Evolutionary conservation across 1,284 basidiomycete species (phyloP), one percentile per base, ranked within the genome.

Genomic region (Amylostereum chailletii): DNA sequence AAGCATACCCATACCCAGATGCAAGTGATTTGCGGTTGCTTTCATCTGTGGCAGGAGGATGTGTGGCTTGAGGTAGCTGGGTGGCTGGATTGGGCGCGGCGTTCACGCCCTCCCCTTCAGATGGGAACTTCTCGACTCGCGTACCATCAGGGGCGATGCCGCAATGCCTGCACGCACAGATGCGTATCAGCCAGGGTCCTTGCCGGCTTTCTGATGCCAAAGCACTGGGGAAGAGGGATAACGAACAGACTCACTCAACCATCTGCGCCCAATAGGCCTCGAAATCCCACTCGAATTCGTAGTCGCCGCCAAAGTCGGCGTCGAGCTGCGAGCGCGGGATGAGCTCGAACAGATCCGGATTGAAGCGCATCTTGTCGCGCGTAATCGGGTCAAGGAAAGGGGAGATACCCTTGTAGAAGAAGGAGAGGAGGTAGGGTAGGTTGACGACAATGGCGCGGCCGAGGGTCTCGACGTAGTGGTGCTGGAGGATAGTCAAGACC

Each of bases 371-470:
- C 86, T 95, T 95, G 58, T 92, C 90, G 48, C 88, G 77, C 0
- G 93, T 95, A 41, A 93, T 79, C 4, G 92, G 92, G 64, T 95
- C 93, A 52, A 96, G 66, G 71, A 95, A 93, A 0, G 92, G 91
- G 5, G 81, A 71, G 56, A 96, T 86, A 37, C 86, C 88, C 55
- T 85, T 86, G 69, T 92, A 94, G 72, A 93, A 93, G 60, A 90
- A 90, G 61, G 71, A 87, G 51, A 93, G 76, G 48, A 91, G 71
- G 55, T 72, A 65, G 9, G 92, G 91, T 46, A 92, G 82, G 62
- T 94, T 92, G 46, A 88, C 80, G 37, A 94, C 83, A 38, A 94
- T 73, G 9, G 90, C 92, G 19, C 89, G 77, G 26, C 92, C 93
- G 32, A 95, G 77, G 3, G 89, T 86, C 68, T 94, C 92, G 34